Base-by-base conservation (phyloP, 345 rosid species). In the Eucalyptus brandiana region DNA sequence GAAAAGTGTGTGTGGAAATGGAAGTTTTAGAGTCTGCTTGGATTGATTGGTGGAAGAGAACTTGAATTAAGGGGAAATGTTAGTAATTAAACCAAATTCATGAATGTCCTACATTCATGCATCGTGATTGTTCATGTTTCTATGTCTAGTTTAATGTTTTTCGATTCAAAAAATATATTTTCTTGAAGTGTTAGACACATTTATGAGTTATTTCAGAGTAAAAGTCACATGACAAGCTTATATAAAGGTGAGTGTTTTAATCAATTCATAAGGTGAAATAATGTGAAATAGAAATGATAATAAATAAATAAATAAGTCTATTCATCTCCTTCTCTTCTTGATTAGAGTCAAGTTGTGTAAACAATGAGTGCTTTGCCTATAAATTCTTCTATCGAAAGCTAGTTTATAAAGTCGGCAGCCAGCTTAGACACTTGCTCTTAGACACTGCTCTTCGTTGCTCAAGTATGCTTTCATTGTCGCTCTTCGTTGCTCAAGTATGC, bases 231-330 rank as follows among this genome's bases (percentile, higher is more conserved):
- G n/a, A 28, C 67, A 60, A 23, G 2, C 32, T 28, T 60, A 60
- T 28, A 28, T 60, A 60, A 28, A 60, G 7, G 67, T 28, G 14
- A 60, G 32, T 12, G 4, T 24, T 60, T 28, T 60, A 28, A 60
- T 28, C n/a, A 6, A 12, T 60, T 60, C 32, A 12, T 28, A 28
- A 60, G 67, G 17, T 28, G 67, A 60, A 60, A 60, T 60, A 60
- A 28, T 19, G 56, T 53, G 56, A 19, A 53, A 53, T 53, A 19
- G 56, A 53, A 53, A 53, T 53, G 19, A 53, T 53, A 6, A 6
- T 5, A 10, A 17, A 24, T 1, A 26, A 60, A 60, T 0, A 58
- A 26, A 58, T 0, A 26, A 3, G 2, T 7, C 67, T 26, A 60
- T 3, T 60, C 67, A 6, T 60, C 67, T 60, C 32, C 32, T 60